Evolutionary conservation across 1,284 basidiomycete genomes (phyloP).

Genomic region (Mycosarcoma maydis): DNA sequence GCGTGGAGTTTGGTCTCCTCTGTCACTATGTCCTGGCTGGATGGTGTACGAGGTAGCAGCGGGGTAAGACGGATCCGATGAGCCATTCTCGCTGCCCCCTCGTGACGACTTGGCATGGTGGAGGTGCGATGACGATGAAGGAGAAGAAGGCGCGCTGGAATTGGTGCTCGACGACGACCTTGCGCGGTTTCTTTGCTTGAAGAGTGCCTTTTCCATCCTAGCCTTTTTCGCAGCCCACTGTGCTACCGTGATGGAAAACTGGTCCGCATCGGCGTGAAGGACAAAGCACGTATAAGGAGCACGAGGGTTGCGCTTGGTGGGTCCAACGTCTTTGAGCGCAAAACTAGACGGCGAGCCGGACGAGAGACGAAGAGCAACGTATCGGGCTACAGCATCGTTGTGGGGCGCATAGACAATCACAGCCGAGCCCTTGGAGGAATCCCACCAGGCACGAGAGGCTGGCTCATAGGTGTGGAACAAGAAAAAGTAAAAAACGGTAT

Average conservation of each 20-base stretch:
- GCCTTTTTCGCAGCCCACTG: conserved; percentile 52
- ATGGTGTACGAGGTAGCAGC: not conserved
- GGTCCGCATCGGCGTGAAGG: conserved; percentile 36
- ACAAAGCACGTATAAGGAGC: conserved; percentile 52
- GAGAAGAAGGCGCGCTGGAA: conserved; percentile 27
- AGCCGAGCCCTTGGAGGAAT: conserved; percentile 38
- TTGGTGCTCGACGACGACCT: conserved; percentile 6
- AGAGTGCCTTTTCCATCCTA: conserved; percentile 31
- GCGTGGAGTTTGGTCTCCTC: conserved; percentile 30
- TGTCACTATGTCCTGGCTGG: not conserved
- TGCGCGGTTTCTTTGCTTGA: conserved; percentile 11
- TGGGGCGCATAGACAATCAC: conserved; percentile 46
- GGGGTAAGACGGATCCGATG: conserved; percentile 8
- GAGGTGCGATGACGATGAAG: conserved; percentile 11
- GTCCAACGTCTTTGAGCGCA: conserved; percentile 35
- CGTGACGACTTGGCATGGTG: conserved; percentile 10
- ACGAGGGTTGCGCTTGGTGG: conserved; percentile 25
- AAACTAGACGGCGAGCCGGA: conserved; percentile 43
- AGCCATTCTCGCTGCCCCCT: conserved; percentile 11
- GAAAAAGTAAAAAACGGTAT: conserved; percentile 32
- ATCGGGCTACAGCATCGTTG: conserved; percentile 43
- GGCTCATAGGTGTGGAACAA: conserved; percentile 30
- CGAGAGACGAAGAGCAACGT: conserved; percentile 39
- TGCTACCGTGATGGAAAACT: conserved; percentile 44
- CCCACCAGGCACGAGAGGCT: conserved; percentile 42